phyloP scores from a whole-genome alignment of 306 rosid genomes.

The Quercus suber region DNA sequence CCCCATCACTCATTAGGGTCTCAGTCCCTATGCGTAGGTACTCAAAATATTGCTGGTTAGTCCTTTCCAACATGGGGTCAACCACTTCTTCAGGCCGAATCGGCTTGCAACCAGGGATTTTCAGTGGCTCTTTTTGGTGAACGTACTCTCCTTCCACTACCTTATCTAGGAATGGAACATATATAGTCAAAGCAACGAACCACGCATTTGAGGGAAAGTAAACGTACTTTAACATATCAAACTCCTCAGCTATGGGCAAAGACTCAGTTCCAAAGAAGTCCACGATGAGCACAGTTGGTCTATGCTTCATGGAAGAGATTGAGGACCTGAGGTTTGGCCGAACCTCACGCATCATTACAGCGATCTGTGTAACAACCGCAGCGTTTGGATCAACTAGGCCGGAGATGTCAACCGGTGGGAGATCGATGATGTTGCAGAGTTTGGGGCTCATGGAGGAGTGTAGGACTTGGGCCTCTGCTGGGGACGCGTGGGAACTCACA shows the following conservation, averaged over 20 bases:
- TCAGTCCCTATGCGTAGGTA: background rate
- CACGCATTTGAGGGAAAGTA: slow-evolving; percentile 37
- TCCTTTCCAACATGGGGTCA: slow-evolving; percentile 28
- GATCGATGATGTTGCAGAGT: slow-evolving; percentile 26
- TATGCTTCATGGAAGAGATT: slow-evolving; percentile 2
- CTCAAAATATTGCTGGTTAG: slow-evolving; percentile 22
- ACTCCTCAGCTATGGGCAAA: slow-evolving; percentile 44
- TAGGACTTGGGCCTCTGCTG: slow-evolving; percentile 22
- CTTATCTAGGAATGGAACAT: slow-evolving; percentile 27
- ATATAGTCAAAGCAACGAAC: slow-evolving; percentile 32
- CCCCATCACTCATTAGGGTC: slow-evolving; percentile 32
- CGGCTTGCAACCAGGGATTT: slow-evolving; percentile 38
- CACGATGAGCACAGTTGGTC: slow-evolving; percentile 42
- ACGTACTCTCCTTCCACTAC: slow-evolving; percentile 32
- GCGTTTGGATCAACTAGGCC: slow-evolving; percentile 1
- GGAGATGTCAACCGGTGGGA: slow-evolving; percentile 25
- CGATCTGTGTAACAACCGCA: background rate
- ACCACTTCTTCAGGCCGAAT: slow-evolving; percentile 38
- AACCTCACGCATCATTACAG: slow-evolving; percentile 30
- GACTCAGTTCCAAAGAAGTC: slow-evolving; percentile 48
- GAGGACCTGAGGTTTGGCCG: slow-evolving; percentile 6
- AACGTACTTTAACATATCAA: slow-evolving; percentile 39
- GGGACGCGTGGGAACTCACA: slow-evolving; percentile 27
- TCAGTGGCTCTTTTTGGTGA: slow-evolving; percentile 23
- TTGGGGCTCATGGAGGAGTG: slow-evolving; percentile 7